Evolutionary conservation across 345 rosid species (phyloP).

Genomic region (Bretschneidera sinensis): DNA sequence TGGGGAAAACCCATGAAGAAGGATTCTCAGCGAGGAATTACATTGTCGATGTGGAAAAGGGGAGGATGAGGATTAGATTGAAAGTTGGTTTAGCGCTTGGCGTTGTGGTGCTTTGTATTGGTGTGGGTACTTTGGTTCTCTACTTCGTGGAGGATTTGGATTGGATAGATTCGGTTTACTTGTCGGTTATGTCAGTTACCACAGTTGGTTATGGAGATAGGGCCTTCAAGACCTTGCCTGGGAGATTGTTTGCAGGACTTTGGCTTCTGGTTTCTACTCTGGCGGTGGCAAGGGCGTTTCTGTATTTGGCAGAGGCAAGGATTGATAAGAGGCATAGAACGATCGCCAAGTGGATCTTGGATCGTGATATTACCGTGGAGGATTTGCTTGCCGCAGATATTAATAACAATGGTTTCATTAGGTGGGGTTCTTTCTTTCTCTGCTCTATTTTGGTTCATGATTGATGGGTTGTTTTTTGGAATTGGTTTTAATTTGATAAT

Average conservation of each 20-base stretch:
- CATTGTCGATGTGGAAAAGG: conserved; percentile 61
- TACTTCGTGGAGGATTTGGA: conserved; percentile 49
- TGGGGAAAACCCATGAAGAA: conserved; percentile 17
- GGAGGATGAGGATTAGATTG: conserved; percentile 78
- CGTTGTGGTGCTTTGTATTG: conserved; percentile 58
- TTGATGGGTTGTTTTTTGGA: no score
- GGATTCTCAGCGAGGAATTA: conserved; percentile 43
- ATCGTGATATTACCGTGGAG: conserved; percentile 55
- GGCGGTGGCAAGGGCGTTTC: conserved; percentile 72
- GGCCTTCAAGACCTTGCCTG: conserved; percentile 55
- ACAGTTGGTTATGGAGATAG: conserved; percentile 73
- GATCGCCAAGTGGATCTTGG: conserved; percentile 57
- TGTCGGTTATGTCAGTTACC: conserved; percentile 79
- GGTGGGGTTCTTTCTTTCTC: conserved; percentile 23
- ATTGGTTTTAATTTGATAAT: no score
- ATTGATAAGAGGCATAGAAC: conserved; percentile 59
- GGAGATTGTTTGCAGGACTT: conserved; percentile 60
- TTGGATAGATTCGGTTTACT: conserved; percentile 59
- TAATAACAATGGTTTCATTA: conserved; percentile 66
- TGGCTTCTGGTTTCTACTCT: conserved; percentile 71
- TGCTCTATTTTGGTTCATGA: no score
- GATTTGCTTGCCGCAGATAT: conserved; percentile 65
- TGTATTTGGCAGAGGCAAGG: conserved; percentile 67
- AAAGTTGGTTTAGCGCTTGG: conserved; percentile 69
- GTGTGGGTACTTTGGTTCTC: conserved; percentile 48